Conservation (phyloP, 1,284 basidiomycete species). For the Albatrellus sp. region DNA sequence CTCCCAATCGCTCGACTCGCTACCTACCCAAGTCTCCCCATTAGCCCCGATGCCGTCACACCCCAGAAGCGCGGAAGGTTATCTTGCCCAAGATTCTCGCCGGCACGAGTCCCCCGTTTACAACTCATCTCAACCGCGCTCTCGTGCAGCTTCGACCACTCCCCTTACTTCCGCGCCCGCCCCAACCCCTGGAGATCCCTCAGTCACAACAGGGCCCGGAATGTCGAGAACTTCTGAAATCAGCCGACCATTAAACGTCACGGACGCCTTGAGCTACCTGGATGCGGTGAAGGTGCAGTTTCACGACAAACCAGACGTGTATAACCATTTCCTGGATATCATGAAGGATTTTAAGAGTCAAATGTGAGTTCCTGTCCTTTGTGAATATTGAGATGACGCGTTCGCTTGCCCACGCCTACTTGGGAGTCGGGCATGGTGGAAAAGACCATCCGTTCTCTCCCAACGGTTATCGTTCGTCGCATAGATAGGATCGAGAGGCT, state of each 20-base stretch:
- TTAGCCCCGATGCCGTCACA: background rate
- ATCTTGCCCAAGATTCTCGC: constrained; percentile 4
- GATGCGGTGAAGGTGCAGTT: constrained; percentile 96
- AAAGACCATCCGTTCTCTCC: too few species aligned
- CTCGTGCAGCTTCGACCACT: constrained; percentile 8
- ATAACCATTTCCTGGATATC: constrained; percentile 95
- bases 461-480: too few species aligned
- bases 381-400: background rate
- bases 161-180: background rate
- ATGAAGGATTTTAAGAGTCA: constrained; percentile 99
- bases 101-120: constrained; percentile 1
- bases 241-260: constrained; percentile 57
- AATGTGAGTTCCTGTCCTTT: constrained; percentile 47
- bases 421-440: too few species aligned
- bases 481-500: background rate
- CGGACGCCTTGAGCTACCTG: constrained; percentile 93
- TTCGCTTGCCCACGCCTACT: background rate
- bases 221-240: constrained; percentile 1
- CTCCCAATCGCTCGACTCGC: too few species aligned
- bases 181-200: background rate
- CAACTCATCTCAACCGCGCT: constrained; percentile 5
- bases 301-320: constrained; percentile 86
- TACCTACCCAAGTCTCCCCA: too few species aligned
- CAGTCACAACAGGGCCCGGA: background rate
- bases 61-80: background rate